Conservation (phyloP, 2,329 filamentous ascomycete species). For the Lecanosticta acicola region DNA sequence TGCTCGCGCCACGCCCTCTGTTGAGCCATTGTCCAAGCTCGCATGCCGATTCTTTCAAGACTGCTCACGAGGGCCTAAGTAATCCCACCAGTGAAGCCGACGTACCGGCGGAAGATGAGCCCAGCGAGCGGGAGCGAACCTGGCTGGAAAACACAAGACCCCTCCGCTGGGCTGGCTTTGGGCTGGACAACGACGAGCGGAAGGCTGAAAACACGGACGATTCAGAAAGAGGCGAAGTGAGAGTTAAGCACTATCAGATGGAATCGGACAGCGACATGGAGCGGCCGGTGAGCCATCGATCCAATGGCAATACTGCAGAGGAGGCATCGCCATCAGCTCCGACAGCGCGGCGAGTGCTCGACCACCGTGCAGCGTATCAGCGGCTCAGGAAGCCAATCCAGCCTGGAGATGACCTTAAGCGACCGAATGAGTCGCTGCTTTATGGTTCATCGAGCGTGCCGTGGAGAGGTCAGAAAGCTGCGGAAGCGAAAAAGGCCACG, state of each 20-base stretch:
- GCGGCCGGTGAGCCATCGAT: slow-evolving; percentile 5
- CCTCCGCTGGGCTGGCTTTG: not conserved
- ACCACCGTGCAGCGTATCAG: slow-evolving; percentile 13
- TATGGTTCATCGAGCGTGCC: slow-evolving; percentile 10
- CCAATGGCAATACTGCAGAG: slow-evolving; percentile 8
- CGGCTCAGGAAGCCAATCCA: slow-evolving; percentile 18
- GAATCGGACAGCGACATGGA: slow-evolving; percentile 21
- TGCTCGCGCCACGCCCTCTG: slow-evolving; percentile 18
- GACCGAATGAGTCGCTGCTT: slow-evolving; percentile 15
- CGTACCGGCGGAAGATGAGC: not conserved
- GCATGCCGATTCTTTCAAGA: slow-evolving; percentile 44
- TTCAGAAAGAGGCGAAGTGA: slow-evolving; percentile 8
- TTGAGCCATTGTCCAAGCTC: slow-evolving; percentile 33
- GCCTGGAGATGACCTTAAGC: slow-evolving; percentile 20
- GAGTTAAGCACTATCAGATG: slow-evolving; percentile 17
- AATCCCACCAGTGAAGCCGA: not conserved
- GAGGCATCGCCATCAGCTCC: slow-evolving; percentile 12
- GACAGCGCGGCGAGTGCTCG: slow-evolving; percentile 7
- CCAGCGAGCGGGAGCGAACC: not conserved
- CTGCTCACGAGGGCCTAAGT: slow-evolving; percentile 40
- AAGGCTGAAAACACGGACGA: too few species aligned
- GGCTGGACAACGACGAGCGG: not conserved
- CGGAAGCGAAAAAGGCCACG: slow-evolving; percentile 7
- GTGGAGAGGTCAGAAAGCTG: slow-evolving; percentile 7
- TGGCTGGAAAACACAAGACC: slow-evolving; percentile 2